Evolutionary conservation across 345 rosid genomes (phyloP).

Genomic region (Ricinus communis): DNA sequence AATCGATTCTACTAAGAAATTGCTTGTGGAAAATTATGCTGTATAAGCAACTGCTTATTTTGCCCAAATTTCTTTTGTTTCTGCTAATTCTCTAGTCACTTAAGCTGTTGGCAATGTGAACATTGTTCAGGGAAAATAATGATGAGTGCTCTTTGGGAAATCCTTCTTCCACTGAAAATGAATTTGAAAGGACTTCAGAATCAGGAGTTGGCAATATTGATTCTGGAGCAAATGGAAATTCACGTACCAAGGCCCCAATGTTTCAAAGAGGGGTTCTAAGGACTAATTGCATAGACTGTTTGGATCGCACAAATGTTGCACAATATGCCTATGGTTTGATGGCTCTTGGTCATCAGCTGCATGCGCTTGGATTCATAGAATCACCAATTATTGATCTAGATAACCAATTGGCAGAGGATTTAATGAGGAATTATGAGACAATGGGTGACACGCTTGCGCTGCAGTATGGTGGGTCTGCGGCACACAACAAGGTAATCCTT

Average conservation of each 20-base stretch:
- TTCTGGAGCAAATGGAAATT: conserved; percentile 27
- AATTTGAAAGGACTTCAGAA: conserved; percentile 29
- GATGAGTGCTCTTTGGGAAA: conserved; percentile 26
- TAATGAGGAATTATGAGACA: conserved; percentile 76
- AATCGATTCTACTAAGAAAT: neutral
- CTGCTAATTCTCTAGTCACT: neutral
- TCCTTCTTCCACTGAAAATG: conserved; percentile 28
- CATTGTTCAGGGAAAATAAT: conserved; percentile 45
- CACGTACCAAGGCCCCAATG: conserved; percentile 36
- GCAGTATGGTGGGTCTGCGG: conserved; percentile 98
- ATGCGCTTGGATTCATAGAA: conserved; percentile 51
- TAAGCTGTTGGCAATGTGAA: conserved; percentile 23
- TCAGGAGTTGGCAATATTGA: conserved; percentile 29
- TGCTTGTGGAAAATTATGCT: neutral
- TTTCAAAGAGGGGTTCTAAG: conserved; percentile 84
- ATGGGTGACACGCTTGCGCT: conserved; percentile 98
- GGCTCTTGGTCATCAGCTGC: conserved; percentile 81
- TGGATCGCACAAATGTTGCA: conserved; percentile 98
- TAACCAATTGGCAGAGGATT: conserved; percentile 69
- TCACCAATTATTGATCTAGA: conserved; percentile 58
- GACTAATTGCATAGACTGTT: conserved; percentile 97
- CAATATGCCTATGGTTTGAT: conserved; percentile 87
- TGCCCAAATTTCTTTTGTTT: neutral
- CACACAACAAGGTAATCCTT: conserved; percentile 82
- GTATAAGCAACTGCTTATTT: neutral